A percentile compares a stretch with the other conserved stretches of the same genome.
phyloP scores from a whole-genome alignment of 495 filamentous ascomycete species.

The Trichoderma gamsii region DNA sequence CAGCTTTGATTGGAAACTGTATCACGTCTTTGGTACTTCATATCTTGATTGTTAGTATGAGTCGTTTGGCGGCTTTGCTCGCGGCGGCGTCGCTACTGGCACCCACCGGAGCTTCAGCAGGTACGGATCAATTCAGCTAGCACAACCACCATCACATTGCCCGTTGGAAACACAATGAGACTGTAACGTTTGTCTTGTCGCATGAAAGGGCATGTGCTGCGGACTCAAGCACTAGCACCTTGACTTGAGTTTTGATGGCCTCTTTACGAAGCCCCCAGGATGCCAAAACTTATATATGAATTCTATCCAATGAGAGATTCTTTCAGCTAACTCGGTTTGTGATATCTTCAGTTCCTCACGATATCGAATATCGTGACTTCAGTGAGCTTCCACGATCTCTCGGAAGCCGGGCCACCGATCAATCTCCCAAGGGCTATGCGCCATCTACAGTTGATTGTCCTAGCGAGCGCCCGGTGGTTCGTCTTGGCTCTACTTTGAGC shows the following conservation, averaged over 20 bases:
- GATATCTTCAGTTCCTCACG: not conserved
- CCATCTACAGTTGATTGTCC: slow-evolving; percentile 50
- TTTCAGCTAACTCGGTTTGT: not conserved
- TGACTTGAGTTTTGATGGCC: no score
- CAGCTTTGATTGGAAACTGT: not conserved
- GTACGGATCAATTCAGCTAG: not conserved
- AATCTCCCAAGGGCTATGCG: slow-evolving; percentile 53
- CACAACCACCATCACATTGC: not conserved
- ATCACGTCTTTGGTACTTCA: not conserved
- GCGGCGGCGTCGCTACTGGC: not conserved
- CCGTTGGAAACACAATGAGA: not conserved
- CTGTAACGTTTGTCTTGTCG: not conserved
- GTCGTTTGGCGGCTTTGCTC: not conserved
- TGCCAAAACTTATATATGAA: not conserved
- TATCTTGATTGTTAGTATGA: not conserved
- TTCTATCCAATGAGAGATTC: no score
- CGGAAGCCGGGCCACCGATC: slow-evolving; percentile 40
- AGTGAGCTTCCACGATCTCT: slow-evolving; percentile 18
- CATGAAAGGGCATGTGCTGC: not conserved
- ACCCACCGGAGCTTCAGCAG: slow-evolving; percentile 3
- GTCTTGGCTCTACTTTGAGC: slow-evolving; percentile 53
- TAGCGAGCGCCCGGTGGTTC: slow-evolving; percentile 37
- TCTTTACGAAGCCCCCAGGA: not conserved
- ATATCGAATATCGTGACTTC: slow-evolving; percentile 15
- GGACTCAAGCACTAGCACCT: no score